These are phyloP conservation scores for Euphorbia schlechtendalii DNA, from an alignment of 441 rosid species.

Conservation along the genomic window DNA sequence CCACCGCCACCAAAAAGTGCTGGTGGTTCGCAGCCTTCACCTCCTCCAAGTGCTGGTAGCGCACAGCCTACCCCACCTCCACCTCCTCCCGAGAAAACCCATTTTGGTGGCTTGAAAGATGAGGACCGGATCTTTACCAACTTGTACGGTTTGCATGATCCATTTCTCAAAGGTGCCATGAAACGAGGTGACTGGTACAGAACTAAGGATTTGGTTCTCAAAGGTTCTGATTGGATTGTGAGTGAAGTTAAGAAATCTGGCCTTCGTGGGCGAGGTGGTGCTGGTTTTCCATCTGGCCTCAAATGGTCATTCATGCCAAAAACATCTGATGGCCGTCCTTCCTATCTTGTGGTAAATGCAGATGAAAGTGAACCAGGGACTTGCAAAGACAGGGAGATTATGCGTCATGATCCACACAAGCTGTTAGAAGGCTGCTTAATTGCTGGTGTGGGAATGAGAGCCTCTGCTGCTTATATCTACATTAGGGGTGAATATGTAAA, in stretches of 20 bases:
- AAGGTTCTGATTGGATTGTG: slow-evolving; percentile 98
- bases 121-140: slow-evolving; percentile 95
- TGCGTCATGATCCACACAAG: slow-evolving; percentile 99
- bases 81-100: slow-evolving; percentile 96
- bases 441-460: slow-evolving; percentile 99
- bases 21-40: slow-evolving; percentile 54
- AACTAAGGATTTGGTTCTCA: slow-evolving; percentile 93
- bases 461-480: slow-evolving; percentile 92
- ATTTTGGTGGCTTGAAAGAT: slow-evolving; percentile 92
- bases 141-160: slow-evolving; percentile 84
- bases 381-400: slow-evolving; percentile 96
- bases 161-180: slow-evolving; percentile 94
- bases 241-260: slow-evolving; percentile 94
- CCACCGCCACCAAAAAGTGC: slow-evolving; percentile 57
- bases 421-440: slow-evolving; percentile 94
- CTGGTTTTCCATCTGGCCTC: slow-evolving; percentile 96
- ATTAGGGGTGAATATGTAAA: slow-evolving; percentile 98
- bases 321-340: slow-evolving; percentile 96
- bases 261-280: slow-evolving; percentile 99
- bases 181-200: slow-evolving; percentile 95
- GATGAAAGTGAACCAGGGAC: slow-evolving; percentile 99
- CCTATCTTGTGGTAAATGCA: slow-evolving; percentile 94
- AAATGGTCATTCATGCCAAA: slow-evolving; percentile 99
- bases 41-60: slow-evolving; percentile 46
- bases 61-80: slow-evolving; percentile 69